Evolutionary conservation across 352 stramenopile species (phyloP).

Genomic region (Vaucheria bursata): DNA sequence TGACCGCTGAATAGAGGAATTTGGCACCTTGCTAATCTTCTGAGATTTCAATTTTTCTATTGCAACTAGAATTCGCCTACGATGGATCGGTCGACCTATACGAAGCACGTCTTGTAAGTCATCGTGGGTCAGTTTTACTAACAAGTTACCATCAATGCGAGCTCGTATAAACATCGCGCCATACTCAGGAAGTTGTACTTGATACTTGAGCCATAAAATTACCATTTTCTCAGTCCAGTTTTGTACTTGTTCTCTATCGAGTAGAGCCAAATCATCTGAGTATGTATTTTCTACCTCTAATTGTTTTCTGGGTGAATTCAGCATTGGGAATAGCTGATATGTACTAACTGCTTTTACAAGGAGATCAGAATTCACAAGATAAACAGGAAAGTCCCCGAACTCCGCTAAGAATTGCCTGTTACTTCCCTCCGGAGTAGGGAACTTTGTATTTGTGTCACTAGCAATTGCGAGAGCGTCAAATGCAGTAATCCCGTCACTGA

Average conservation of each 20-base stretch:
- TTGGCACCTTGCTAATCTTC: background rate
- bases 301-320: background rate
- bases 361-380: slow-evolving; percentile 52
- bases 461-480: slow-evolving; percentile 49
- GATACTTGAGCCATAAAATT: slow-evolving; percentile 45
- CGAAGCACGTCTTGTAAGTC: slow-evolving; percentile 49
- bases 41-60: slow-evolving; percentile 22
- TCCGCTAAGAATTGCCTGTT: slow-evolving; percentile 51
- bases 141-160: slow-evolving; percentile 49
- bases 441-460: slow-evolving; percentile 20
- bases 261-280: background rate
- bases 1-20: background rate
- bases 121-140: slow-evolving; percentile 41
- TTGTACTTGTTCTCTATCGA: background rate
- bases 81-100: slow-evolving; percentile 42
- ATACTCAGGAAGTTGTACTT: slow-evolving; percentile 42
- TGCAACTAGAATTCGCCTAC: slow-evolving; percentile 27
- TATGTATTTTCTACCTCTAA: background rate
- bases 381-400: slow-evolving; percentile 55
- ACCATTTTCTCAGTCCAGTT: slow-evolving; percentile 41
- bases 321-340: slow-evolving; percentile 51
- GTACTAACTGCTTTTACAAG: slow-evolving; percentile 48
- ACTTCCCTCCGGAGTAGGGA: slow-evolving; percentile 49
- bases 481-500: slow-evolving; percentile 48
- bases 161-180: slow-evolving; percentile 35